Base-by-base conservation (phyloP, 2,329 filamentous ascomycete genomes). In the Tolypocladium inflatum region DNA sequence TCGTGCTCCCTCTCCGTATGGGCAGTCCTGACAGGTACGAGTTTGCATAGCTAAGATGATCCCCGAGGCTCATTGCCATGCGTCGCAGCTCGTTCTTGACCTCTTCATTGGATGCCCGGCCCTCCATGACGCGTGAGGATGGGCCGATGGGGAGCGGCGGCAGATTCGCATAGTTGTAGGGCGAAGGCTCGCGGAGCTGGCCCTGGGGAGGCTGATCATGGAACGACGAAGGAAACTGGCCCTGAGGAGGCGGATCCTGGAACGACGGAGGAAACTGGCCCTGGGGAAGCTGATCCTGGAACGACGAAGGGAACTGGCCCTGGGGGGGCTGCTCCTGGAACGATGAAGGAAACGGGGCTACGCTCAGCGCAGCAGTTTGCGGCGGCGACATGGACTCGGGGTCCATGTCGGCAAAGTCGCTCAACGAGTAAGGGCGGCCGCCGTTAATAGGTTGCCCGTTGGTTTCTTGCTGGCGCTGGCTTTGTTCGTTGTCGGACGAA, bases 91-190 rank as follows among this genome's bases (percentile, higher is more conserved):
- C 74, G 58, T 78, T 75, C 50, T 78, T 78, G 23, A 81, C 78
- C 54, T 83, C 81, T 30, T 78, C 76, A 4, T 73, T 67, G 0
- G 78, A 77, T 0, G 80, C 80, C 38, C 77, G 73, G 2, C 80
- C 80, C 65, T 84, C 80, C 74, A 85, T 78, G 45, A 82, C 80
- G 55, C 75, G 74, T 2, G 74, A 68, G 1, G 78, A 76, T 2
- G 81, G 82, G 11, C 78, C 76, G 2, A 71, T 70, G 4, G 76
- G 78, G 30, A 73, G 70, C 2, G 70, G 72, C 21, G 74, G 76
- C 57, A 76, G 64, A 23, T 59, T 53, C 17, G 58, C 55, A 19
- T 64, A 64, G 43, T 62, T 57, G 42, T 63, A 58, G 5, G 64
- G 58, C 33, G 54, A 58, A 21, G 58, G 57, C 43, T 66, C 61